A percentile compares a stretch with the other conserved stretches of the same genome.
Conservation (phyloP, 257 asterid genomes). For the Coffea eugenioides region DNA sequence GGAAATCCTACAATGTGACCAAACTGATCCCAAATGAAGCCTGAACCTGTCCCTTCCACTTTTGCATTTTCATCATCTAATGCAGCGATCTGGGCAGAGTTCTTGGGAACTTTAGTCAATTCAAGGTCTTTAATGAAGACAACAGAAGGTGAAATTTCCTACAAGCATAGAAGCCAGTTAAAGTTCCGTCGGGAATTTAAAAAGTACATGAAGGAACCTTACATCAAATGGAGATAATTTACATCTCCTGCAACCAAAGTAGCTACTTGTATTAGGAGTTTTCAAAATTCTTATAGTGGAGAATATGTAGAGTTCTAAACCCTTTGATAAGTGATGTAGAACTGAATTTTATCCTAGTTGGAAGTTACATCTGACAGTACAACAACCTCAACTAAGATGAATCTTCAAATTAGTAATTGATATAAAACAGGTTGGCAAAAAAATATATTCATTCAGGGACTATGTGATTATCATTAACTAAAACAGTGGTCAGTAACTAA, state of each 20-base stretch:
- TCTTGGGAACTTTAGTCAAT: slow-evolving; percentile 44
- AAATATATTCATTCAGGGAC: too few relatives aligned
- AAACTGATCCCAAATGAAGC: slow-evolving; percentile 87
- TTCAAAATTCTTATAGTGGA: neutral
- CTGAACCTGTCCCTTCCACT: slow-evolving; percentile 92
- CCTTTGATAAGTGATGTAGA: too few relatives aligned
- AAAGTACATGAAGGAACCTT: too few relatives aligned
- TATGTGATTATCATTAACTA: too few relatives aligned
- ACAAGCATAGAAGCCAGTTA: slow-evolving; percentile 15
- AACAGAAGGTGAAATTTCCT: slow-evolving; percentile 77
- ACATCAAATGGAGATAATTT: too few relatives aligned
- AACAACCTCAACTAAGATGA: too few relatives aligned
- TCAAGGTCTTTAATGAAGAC: slow-evolving; percentile 69
- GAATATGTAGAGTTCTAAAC: neutral
- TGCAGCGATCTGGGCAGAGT: slow-evolving; percentile 27
- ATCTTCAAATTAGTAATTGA: too few relatives aligned
- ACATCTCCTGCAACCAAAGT: neutral
- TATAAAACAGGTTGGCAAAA: too few relatives aligned
- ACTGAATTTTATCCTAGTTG: too few relatives aligned
- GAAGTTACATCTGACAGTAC: too few relatives aligned
- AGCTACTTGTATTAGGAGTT: neutral
- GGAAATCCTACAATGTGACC: slow-evolving; percentile 76
- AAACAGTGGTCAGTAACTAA: too few relatives aligned
- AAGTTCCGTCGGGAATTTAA: slow-evolving; percentile 8
- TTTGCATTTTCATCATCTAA: slow-evolving; percentile 53